Evolutionary conservation across 139 green algal species (phyloP).

Genomic region (Tetraselmis chui): DNA sequence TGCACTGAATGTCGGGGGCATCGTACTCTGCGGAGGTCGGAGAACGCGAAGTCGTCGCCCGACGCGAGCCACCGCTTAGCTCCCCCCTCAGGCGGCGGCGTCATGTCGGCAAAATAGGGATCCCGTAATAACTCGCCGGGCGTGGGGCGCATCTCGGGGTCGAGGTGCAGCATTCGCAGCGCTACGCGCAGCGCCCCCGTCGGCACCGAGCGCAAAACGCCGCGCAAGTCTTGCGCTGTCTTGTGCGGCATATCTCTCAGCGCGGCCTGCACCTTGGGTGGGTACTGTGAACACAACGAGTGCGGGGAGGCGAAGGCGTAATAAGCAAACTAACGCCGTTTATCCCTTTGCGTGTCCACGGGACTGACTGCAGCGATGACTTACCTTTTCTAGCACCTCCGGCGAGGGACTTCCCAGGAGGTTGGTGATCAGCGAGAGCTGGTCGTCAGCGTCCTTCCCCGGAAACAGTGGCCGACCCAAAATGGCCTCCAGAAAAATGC

Average conservation of each 20-base stretch:
- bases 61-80: background rate
- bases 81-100: no score
- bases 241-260: background rate
- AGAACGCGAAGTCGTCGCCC: background rate
- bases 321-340: no score
- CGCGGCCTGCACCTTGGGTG: background rate
- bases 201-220: background rate
- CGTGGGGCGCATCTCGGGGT: background rate
- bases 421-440: background rate
- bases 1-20: no score
- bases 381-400: background rate
- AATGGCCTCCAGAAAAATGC: background rate
- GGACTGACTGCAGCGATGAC: no score
- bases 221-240: background rate
- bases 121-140: background rate
- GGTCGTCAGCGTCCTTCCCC: background rate
- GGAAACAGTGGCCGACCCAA: background rate
- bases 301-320: no score
- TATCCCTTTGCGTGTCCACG: no score
- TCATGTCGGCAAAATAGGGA: background rate
- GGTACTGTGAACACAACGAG: no score
- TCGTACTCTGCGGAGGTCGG: background rate
- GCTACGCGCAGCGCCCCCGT: background rate
- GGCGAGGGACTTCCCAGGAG: background rate
- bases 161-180: background rate